Conservation (phyloP, 1,284 basidiomycete genomes). For the Ceratobasidium sp. region DNA sequence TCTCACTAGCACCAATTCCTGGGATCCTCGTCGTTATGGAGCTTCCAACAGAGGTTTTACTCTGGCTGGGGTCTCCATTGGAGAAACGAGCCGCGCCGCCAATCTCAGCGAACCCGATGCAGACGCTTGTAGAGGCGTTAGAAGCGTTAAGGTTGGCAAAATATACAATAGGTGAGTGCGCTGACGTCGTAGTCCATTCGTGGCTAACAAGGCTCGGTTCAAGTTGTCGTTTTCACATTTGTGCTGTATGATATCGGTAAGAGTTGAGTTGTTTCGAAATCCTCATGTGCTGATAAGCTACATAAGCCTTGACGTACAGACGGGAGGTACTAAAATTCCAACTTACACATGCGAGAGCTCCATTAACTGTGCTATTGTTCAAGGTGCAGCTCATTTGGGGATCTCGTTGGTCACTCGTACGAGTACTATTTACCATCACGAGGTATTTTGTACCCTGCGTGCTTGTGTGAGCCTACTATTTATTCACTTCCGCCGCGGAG, state of each 20-base stretch:
- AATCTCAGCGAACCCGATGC: constrained; percentile 6
- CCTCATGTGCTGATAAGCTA: not conserved
- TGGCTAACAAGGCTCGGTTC: not conserved
- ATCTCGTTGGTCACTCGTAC: constrained; percentile 28
- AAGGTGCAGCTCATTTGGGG: constrained; percentile 35
- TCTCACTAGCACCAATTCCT: not conserved
- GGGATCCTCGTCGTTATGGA: not conserved
- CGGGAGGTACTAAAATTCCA: constrained; percentile 3
- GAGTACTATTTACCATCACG: constrained; percentile 19
- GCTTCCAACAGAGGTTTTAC: constrained; percentile 1
- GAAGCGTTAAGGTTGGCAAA: constrained; percentile 25
- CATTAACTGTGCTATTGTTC: not conserved
- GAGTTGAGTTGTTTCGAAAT: too few species aligned
- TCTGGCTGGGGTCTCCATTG: constrained; percentile 5
- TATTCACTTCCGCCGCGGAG: not conserved
- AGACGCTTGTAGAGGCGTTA: not conserved
- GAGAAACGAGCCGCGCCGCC: not conserved
- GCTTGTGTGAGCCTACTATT: constrained; percentile 2
- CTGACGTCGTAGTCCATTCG: not conserved
- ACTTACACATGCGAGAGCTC: not conserved
- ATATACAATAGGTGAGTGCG: constrained; percentile 9
- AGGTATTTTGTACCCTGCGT: constrained; percentile 26
- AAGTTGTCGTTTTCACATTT: constrained; percentile 26
- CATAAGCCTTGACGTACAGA: constrained; percentile 8
- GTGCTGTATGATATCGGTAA: constrained; percentile 22